phyloP scores from a whole-genome alignment of 208 protist species.

The Endotrypanum monterogeii region DNA sequence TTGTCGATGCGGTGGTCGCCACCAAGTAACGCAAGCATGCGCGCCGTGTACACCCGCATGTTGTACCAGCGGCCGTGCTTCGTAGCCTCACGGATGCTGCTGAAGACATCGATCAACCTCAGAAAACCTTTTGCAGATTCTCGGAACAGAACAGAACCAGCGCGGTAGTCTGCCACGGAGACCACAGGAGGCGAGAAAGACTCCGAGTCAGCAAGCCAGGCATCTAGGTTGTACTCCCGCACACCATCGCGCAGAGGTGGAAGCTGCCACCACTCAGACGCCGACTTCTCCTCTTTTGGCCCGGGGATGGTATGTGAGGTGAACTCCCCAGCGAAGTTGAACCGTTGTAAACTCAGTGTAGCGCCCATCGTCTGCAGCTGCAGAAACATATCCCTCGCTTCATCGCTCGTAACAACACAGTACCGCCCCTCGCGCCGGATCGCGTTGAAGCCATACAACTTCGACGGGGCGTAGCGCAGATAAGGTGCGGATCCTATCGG shows the following conservation, averaged over 20 bases:
- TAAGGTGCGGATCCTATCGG: background rate
- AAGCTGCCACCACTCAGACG: background rate
- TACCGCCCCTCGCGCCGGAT: conserved; percentile 23
- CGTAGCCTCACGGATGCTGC: background rate
- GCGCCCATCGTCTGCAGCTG: conserved; percentile 1
- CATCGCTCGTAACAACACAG: conserved; percentile 18
- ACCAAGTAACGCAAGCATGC: conserved; percentile 2
- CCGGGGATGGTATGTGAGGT: background rate
- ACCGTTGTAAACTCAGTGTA: conserved; percentile 1
- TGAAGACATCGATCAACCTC: background rate
- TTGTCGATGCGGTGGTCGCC: conserved; percentile 1
- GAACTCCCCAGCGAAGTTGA: background rate
- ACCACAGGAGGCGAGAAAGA: background rate
- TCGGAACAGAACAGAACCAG: background rate
- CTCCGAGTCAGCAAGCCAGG: conserved; percentile 3
- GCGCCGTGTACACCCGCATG: background rate
- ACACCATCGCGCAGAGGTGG: background rate
- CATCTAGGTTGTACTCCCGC: conserved; percentile 5
- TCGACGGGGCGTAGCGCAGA: background rate
- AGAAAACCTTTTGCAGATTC: background rate
- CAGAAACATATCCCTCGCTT: conserved; percentile 8
- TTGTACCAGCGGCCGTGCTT: background rate
- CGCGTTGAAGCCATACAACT: conserved; percentile 21
- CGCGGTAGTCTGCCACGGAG: background rate
- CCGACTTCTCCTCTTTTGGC: background rate